These are phyloP conservation scores for Aspergillus pseudotamarii DNA, from an alignment of 2,329 filamentous ascomycete genomes.

Conservation along the genomic window DNA sequence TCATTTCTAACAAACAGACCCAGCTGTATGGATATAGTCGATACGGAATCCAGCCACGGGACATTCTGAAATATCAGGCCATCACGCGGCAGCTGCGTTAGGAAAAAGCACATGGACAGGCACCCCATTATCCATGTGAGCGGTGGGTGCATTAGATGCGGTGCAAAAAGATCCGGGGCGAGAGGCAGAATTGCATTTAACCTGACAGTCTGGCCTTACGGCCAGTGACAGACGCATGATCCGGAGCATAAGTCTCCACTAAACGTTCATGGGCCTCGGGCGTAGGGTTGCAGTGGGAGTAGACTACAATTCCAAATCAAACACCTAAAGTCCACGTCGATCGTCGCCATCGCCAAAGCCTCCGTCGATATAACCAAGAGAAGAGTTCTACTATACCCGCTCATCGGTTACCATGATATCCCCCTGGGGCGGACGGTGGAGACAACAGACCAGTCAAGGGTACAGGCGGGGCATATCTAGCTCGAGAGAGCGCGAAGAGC, in stretches of 20 bases:
- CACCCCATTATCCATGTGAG: not conserved
- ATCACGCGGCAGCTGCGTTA: not conserved
- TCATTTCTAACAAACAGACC: not conserved
- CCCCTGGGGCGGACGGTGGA: not conserved
- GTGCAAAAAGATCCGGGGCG: not conserved
- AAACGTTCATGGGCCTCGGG: not conserved
- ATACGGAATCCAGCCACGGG: not conserved
- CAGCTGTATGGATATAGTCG: not conserved
- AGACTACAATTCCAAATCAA: slow-evolving; percentile 2
- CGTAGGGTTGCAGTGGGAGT: not conserved
- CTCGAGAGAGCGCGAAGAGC: not conserved
- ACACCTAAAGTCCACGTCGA: not conserved
- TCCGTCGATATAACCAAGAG: not conserved
- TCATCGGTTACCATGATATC: not conserved
- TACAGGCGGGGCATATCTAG: not conserved
- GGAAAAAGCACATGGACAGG: not conserved
- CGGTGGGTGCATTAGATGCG: not conserved
- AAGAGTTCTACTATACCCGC: not conserved
- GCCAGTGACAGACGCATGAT: not conserved
- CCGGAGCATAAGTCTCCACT: not conserved
- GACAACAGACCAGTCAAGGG: not conserved
- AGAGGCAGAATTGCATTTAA: not conserved
- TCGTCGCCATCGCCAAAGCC: not conserved
- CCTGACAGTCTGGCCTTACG: not conserved
- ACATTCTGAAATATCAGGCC: not conserved